Percentiles rank a stretch among this genome's conserved stretches.
Evolutionary conservation across 2,329 filamentous ascomycete genomes (phyloP).

Genomic region (Zymoseptoria passerinii): DNA sequence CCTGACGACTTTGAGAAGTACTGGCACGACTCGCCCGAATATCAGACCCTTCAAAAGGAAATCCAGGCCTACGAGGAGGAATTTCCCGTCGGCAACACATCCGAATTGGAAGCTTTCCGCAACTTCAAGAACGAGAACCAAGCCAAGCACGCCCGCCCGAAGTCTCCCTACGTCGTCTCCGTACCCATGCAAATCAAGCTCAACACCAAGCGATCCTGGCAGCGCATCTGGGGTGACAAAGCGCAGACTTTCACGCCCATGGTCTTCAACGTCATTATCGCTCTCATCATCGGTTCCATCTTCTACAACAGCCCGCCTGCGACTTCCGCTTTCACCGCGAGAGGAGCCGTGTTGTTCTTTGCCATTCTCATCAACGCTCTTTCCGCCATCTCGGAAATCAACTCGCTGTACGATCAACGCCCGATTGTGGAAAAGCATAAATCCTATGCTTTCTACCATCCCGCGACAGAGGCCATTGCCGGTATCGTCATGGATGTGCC

Average conservation of each 20-base stretch:
- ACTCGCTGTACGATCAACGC: conserved; percentile 49
- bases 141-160: conserved; percentile 45
- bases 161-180: conserved; percentile 52
- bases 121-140: conserved; percentile 45
- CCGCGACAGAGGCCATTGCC: conserved; percentile 43
- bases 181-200: conserved; percentile 47
- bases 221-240: conserved; percentile 47
- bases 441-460: conserved; percentile 35
- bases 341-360: conserved; percentile 52
- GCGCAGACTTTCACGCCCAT: conserved; percentile 41
- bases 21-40: conserved; percentile 43
- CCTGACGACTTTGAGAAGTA: conserved; percentile 58
- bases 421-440: conserved; percentile 43
- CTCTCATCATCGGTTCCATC: conserved; percentile 54
- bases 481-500: conserved; percentile 50
- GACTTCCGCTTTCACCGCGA: conserved; percentile 46
- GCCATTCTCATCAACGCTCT: conserved; percentile 53
- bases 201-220: conserved; percentile 43
- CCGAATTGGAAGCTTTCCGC: conserved; percentile 37
- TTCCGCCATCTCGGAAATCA: conserved; percentile 55
- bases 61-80: conserved; percentile 45
- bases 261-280: conserved; percentile 46
- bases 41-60: conserved; percentile 36
- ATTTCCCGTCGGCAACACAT: conserved; percentile 37
- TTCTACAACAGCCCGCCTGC: conserved; percentile 47